phyloP scores from a whole-genome alignment of 495 filamentous ascomycete genomes.

The Hamigera avellanea region DNA sequence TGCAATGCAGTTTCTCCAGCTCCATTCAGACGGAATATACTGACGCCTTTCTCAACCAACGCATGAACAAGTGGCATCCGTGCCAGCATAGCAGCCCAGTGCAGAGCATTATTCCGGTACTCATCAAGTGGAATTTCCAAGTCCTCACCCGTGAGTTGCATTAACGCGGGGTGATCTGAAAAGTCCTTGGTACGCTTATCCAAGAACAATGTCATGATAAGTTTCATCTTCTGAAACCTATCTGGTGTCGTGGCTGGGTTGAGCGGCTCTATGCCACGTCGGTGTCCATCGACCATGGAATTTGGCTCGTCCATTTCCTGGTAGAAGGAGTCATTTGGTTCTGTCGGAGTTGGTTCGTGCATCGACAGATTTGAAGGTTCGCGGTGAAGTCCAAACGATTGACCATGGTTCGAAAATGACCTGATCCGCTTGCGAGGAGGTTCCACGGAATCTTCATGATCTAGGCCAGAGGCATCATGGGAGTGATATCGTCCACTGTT shows the following conservation, averaged over 20 bases:
- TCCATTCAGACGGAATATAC: slow-evolving; percentile 74
- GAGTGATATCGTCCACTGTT: slow-evolving; percentile 23
- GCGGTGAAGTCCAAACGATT: slow-evolving; percentile 23
- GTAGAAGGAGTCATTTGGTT: slow-evolving; percentile 76
- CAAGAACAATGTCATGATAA: slow-evolving; percentile 81
- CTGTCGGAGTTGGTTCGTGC: slow-evolving; percentile 60
- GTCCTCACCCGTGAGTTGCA: slow-evolving; percentile 65
- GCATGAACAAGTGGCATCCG: slow-evolving; percentile 67
- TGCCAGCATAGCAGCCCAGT: slow-evolving; percentile 96
- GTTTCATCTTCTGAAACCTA: slow-evolving; percentile 59
- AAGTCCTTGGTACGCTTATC: slow-evolving; percentile 56
- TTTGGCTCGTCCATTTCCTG: slow-evolving; percentile 46
- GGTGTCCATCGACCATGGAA: slow-evolving; percentile 39
- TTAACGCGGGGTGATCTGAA: slow-evolving; percentile 49
- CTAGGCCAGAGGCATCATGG: slow-evolving; percentile 36
- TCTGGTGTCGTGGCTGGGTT: slow-evolving; percentile 53
- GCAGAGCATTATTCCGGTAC: slow-evolving; percentile 77
- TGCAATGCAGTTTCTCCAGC: slow-evolving; percentile 87
- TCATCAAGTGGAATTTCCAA: slow-evolving; percentile 84
- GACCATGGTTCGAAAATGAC: slow-evolving; percentile 37
- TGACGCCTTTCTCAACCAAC: slow-evolving; percentile 72
- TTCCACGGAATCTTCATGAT: slow-evolving; percentile 50
- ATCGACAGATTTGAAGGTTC: slow-evolving; percentile 31
- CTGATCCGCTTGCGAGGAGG: slow-evolving; percentile 77
- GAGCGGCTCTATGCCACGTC: slow-evolving; percentile 55